Base-by-base conservation (phyloP, 352 stramenopile genomes). In the Phytophthora syringae region DNA sequence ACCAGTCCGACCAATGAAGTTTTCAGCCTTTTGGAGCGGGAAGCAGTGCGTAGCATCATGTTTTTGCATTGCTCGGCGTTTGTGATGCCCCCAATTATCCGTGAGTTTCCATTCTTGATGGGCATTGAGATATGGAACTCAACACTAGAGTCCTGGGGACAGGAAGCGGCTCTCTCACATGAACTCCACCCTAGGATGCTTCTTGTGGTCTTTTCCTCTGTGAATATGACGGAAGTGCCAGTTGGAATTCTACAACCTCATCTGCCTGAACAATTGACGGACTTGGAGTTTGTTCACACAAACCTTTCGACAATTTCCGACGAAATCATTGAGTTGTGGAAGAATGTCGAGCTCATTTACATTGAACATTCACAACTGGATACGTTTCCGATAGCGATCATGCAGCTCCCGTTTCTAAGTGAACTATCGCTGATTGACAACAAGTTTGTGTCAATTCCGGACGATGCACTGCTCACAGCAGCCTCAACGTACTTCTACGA, bases 71-170 rank as follows among this genome's bases (percentile, higher is more conserved):
- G 80, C 34, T 49, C 68, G 0, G 52, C 32, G 0, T 63, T 90
- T 9, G 40, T 47, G 21, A 71, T 90, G 47, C 72, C 81, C 9
- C 12, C 61, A 15, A 40, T 52, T 1, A 52, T 90, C 10, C 56
- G 27, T 0, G 24, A 57, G 7, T 84, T 85, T 39, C 50, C 30
- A n/a, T 80, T 79, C 22, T 48, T 90, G 7, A 44, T 86, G 11
- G 75, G 78, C 73, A 18, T 66, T 7, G 22, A 53, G 34, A 57
- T 88, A 5, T 88, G 72, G 66, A 90, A 90, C 64, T 77, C 65
- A 22, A 90, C 81, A 13, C 40, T 90, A 0, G 27, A 65, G 2
- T 51, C 67, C 16, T 90, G 81, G 81, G 43, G 56, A 1, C 22
- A 20, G 1, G 60, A 82, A 0, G 72, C 77, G 0, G 72, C 72